Percentiles rank a stretch among this genome's conserved stretches.
Conservation (phyloP, 305 asterid species). For the Petunia hybrid region DNA sequence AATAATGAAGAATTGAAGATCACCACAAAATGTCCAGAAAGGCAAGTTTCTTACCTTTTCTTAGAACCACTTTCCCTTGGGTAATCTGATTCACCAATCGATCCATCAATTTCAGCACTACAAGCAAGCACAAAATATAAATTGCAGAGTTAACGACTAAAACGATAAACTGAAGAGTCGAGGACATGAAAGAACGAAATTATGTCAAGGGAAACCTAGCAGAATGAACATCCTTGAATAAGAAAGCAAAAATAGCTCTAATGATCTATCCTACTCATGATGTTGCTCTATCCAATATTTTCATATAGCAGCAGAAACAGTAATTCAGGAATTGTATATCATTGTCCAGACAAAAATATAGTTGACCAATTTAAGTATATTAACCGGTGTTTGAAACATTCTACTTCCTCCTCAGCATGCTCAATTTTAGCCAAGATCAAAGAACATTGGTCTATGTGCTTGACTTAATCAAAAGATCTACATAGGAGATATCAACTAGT, state of each 20-base stretch:
- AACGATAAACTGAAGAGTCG: neutral
- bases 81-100: constrained; percentile 68
- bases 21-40: neutral
- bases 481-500: neutral
- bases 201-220: neutral
- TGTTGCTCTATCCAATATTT: neutral
- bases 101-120: constrained; percentile 76
- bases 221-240: neutral
- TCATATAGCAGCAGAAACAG: neutral
- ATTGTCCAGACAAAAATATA: neutral
- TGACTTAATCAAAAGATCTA: neutral
- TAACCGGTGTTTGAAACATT: neutral
- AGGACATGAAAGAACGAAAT: neutral
- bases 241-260: constrained; percentile 9
- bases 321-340: neutral
- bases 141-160: constrained; percentile 27
- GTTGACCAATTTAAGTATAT: neutral
- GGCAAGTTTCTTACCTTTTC: constrained; percentile 61
- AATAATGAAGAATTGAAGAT: constrained; percentile 25
- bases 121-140: constrained; percentile 27
- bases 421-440: constrained; percentile 8
- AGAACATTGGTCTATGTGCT: constrained; percentile 1
- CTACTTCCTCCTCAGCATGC: neutral
- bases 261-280: neutral
- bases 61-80: constrained; percentile 66